These are phyloP conservation scores for Candida caryicola DNA, from an alignment of 805 yeast genomes.

Conservation along the genomic window DNA sequence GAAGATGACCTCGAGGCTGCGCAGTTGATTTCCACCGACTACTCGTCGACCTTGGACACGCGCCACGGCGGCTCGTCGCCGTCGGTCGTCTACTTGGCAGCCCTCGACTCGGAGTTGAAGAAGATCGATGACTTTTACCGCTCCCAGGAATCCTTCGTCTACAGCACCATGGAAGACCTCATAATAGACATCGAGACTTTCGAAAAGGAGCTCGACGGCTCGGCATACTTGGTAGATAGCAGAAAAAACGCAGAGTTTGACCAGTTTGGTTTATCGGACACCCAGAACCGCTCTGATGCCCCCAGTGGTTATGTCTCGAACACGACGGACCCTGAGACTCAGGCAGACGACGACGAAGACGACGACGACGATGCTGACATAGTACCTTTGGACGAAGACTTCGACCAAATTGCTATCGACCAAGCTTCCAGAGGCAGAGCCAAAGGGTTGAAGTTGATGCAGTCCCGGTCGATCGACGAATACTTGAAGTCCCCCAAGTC, in stretches of 20 bases:
- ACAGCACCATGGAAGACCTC: slow-evolving; percentile 52
- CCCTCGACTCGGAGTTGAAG: slow-evolving; percentile 71
- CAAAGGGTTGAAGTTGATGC: slow-evolving; percentile 6
- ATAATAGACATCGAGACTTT: slow-evolving; percentile 63
- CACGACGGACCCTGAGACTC: slow-evolving; percentile 37
- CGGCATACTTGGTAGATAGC: slow-evolving; percentile 7
- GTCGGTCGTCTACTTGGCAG: slow-evolving; percentile 57
- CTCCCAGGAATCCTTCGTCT: slow-evolving; percentile 60
- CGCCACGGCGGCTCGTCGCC: slow-evolving; percentile 40
- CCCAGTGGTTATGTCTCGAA: slow-evolving; percentile 7
- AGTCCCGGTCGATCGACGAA: slow-evolving; percentile 28
- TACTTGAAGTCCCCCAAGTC: slow-evolving; percentile 37
- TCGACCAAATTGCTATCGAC: slow-evolving; percentile 3
- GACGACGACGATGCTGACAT: slow-evolving; percentile 30
- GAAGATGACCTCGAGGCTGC: slow-evolving; percentile 31
- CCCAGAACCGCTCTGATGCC: not conserved
- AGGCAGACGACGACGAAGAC: slow-evolving; percentile 32
- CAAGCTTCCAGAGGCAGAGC: slow-evolving; percentile 12
- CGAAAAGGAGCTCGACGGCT: slow-evolving; percentile 35
- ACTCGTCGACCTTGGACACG: slow-evolving; percentile 6
- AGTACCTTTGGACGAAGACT: not conserved
- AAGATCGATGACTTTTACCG: slow-evolving; percentile 76
- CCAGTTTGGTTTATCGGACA: slow-evolving; percentile 5
- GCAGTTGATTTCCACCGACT: slow-evolving; percentile 27
- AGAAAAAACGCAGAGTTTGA: slow-evolving; percentile 6